Base-by-base conservation (phyloP, 1,284 basidiomycete species). In the Ceratobasidium sp. region DNA sequence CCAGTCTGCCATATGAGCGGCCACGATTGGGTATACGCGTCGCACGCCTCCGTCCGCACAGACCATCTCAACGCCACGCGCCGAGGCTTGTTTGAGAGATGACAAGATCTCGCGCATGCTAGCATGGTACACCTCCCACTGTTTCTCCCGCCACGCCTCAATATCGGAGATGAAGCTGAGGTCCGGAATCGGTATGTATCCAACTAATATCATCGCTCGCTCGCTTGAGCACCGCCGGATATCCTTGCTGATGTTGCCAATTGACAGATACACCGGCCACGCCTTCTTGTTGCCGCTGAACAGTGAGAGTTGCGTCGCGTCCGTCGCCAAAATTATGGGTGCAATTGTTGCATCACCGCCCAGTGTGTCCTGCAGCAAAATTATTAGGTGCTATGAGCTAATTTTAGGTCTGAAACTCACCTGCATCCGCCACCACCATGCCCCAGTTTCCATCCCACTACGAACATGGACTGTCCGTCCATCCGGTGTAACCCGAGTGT, bases 1-100 rank as follows among this genome's bases (percentile, higher is more conserved):
- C 41, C 77, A 80, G 46, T 82, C 81, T 10, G 81, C 81, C n/a
- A 82, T 74, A 44, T 80, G 81, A 0, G 77, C 78, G 8, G 79
- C 79, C 14, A 82, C 71, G 30, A 81, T 75, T 0, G 80, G 80
- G 69, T 62, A 74, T n/a, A 79, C 75, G 3, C 27, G 14, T 27
- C 79, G 71, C 0, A 77, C 70, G 10, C 55, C 20, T 10, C 77
- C 77, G 57, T 81, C 80, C 1, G 80, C 77, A 74, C 80, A 80
- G 0, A 44, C 54, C 60, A 81, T 79, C 8, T 69, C 27, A 3
- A 79, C 64, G 7, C 80, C 80, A 0, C 71, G n/a, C 3, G 33
- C 46, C 10, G 77, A 75, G 6, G 80, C 79, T 0, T 46, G 23
- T 10, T 75, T 50, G 23, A 81, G 68, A 6, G 81, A 79, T 27